Percentiles rank a stretch among this genome's conserved stretches.
phyloP scores from a whole-genome alignment of 2,329 filamentous ascomycete species.

The Colletotrichum orbiculare region DNA sequence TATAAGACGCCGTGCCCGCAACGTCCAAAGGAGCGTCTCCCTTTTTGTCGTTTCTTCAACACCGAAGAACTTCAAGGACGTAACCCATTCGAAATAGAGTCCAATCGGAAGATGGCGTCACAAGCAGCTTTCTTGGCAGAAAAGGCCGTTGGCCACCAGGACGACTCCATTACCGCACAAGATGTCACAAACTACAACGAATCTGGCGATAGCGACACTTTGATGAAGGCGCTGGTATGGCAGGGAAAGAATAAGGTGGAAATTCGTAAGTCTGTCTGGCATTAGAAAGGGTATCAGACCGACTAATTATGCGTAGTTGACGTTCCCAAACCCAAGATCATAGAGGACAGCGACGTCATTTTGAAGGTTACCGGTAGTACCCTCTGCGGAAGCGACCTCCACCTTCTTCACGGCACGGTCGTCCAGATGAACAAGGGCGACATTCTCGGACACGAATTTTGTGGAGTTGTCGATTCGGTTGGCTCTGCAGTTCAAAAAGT shows the following conservation, averaged over 20 bases:
- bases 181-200: slow-evolving; percentile 72
- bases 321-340: slow-evolving; percentile 75
- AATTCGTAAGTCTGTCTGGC: slow-evolving; percentile 58
- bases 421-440: slow-evolving; percentile 72
- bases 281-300: background rate
- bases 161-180: slow-evolving; percentile 73
- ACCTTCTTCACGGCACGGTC: slow-evolving; percentile 66
- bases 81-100: background rate
- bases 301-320: slow-evolving; percentile 54
- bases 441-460: slow-evolving; percentile 74
- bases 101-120: slow-evolving; percentile 59
- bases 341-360: slow-evolving; percentile 82
- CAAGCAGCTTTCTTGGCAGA: slow-evolving; percentile 77
- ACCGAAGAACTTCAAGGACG: background rate
- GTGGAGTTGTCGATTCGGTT: slow-evolving; percentile 64
- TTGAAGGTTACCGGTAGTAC: slow-evolving; percentile 77
- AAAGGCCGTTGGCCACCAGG: slow-evolving; percentile 74
- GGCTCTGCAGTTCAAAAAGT: slow-evolving; percentile 66
- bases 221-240: slow-evolving; percentile 86
- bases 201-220: slow-evolving; percentile 62
- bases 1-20: no score
- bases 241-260: slow-evolving; percentile 83
- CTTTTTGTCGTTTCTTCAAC: no score
- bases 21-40: no score
- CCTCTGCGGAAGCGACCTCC: slow-evolving; percentile 69